A percentile compares a stretch with the other conserved stretches of the same genome.
These are phyloP conservation scores for Beauveria sp. DNA, from an alignment of 2,329 filamentous ascomycete genomes.

Conservation along the genomic window DNA sequence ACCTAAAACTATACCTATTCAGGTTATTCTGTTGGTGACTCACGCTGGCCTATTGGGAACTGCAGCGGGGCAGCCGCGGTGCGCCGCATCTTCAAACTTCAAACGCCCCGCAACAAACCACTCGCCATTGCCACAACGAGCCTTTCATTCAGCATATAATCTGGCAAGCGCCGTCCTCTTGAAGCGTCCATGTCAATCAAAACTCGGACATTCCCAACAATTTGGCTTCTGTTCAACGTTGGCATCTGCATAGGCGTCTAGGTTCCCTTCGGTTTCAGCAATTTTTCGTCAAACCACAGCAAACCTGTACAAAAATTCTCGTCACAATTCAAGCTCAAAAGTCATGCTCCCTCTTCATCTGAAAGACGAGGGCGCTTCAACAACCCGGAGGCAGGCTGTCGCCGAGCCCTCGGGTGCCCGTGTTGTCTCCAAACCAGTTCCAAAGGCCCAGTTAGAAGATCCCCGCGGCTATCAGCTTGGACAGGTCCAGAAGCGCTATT, in stretches of 20 bases:
- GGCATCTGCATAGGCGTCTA: constrained; percentile 5
- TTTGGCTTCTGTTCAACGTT: background rate
- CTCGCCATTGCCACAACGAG: background rate
- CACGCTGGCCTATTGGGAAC: background rate
- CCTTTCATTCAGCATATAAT: background rate
- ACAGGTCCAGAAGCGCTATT: constrained; percentile 63
- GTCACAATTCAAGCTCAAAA: constrained; percentile 6
- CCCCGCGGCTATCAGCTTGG: constrained; percentile 67
- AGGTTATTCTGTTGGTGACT: background rate
- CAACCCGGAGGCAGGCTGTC: constrained; percentile 39
- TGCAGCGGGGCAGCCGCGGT: background rate
- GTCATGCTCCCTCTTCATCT: constrained; percentile 32
- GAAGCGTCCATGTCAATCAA: background rate
- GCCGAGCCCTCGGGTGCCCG: constrained; percentile 35
- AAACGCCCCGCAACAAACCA: background rate
- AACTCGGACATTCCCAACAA: background rate
- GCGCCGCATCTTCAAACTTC: background rate
- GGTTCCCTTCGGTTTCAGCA: background rate
- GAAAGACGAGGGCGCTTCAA: constrained; percentile 21
- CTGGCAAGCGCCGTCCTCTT: background rate
- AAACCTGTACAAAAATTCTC: background rate
- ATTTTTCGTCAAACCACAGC: constrained; percentile 1
- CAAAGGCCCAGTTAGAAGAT: constrained; percentile 55
- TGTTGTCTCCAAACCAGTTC: constrained; percentile 57
- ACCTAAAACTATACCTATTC: too few relatives aligned